Evolutionary conservation across 2,329 filamentous ascomycete species (phyloP).

Genomic region (Verticillium nubilum): DNA sequence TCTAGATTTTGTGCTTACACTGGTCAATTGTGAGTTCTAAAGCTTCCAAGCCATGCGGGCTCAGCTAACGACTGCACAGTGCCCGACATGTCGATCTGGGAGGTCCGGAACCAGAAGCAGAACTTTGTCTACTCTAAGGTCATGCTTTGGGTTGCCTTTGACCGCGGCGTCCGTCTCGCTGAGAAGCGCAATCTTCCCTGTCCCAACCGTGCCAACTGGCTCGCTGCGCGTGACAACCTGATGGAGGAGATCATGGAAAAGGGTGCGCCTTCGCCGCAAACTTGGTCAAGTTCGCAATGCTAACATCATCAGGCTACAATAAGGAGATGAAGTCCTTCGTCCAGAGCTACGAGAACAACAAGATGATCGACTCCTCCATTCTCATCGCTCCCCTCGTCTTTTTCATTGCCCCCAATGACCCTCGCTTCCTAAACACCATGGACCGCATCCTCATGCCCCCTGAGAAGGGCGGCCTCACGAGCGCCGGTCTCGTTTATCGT

Average conservation of each 20-base stretch:
- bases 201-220: constrained; percentile 62
- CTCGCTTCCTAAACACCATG: constrained; percentile 66
- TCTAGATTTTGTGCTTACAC: constrained; percentile 62
- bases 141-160: constrained; percentile 78
- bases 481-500: constrained; percentile 68
- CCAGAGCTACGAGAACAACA: constrained; percentile 69
- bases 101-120: constrained; percentile 69
- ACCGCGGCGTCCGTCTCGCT: constrained; percentile 66
- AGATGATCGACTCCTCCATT: constrained; percentile 67
- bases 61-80: constrained; percentile 28
- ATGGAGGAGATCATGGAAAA: constrained; percentile 77
- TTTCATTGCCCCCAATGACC: constrained; percentile 73
- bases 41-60: neutral
- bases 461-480: constrained; percentile 70
- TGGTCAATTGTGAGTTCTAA: constrained; percentile 53
- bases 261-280: no score
- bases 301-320: constrained; percentile 59
- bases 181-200: constrained; percentile 74
- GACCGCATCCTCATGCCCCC: constrained; percentile 66
- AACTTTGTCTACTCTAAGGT: constrained; percentile 79
- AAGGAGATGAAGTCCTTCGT: constrained; percentile 63
- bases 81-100: constrained; percentile 80
- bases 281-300: no score
- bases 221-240: constrained; percentile 58
- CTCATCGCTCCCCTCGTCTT: constrained; percentile 75